Base-by-base conservation (phyloP, 257 asterid species). In the Plectranthus barbatus region DNA sequence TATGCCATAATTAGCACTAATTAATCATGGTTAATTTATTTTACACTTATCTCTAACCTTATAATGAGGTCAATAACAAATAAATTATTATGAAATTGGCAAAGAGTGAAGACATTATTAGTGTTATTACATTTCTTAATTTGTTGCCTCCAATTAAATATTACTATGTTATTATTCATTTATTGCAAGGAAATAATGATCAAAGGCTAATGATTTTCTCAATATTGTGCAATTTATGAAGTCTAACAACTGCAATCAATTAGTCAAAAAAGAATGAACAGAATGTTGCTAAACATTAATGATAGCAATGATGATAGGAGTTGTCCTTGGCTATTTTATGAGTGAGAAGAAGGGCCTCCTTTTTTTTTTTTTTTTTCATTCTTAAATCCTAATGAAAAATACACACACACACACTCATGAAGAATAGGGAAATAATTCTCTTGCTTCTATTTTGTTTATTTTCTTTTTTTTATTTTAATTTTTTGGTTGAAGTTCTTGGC, bases 171-270 rank as follows among this genome's bases (percentile, higher is more conserved):
- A 24, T 29, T 34, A 11, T 29, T 18, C 34, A 41, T 21, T 57
- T n/a, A n/a, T n/a, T n/a, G n/a, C 31, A 20, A 69, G 19, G 40
- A 65, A 69, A 31, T 40, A 53, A 64, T 69, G 66, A 70, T 56
- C 21, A 64, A 54, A 49, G 44, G 65, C 39, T 13, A 37, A 53
- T 67, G 39, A 45, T 42, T 31, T 51, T 57, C 54, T 23, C 20
- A 59, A 52, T 46, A 64, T 53, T 64, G 49, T 42, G 62, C 23
- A 64, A 52, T 66, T 54, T 55, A 37, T 54, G 72, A 41, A 72
- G 66, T 60, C 57, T 53, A 74, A 70, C 77, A 63, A 70, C 75
- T 74, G 73, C 80, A 74, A 77, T 78, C 74, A 71, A 74, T 67
- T 71, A 64, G 83, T 78, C 80, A 78, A 71, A 67, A 70, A 63